Base-by-base conservation (phyloP, 345 rosid species). In the Populus davidiana region DNA sequence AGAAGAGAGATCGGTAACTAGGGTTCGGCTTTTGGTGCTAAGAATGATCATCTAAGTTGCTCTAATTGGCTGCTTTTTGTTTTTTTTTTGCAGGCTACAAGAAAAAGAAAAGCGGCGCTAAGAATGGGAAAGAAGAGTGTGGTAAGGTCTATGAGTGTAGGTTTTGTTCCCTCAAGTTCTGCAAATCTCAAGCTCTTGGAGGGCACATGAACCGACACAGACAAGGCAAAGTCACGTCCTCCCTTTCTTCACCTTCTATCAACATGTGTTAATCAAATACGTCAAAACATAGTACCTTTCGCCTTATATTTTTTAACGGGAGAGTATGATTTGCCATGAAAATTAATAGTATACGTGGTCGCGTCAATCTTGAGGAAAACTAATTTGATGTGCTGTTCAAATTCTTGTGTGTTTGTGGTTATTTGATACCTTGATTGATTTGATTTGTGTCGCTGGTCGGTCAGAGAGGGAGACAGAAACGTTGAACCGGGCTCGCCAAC, bases 181-280 rank as follows among this genome's bases (percentile, higher is more conserved):
- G 97, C 91, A 96, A 96, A 88, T 96, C 99, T 77, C 99, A 96
- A 94, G 99, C 99, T 74, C 99, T 96, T 12, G 99, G 99, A 43
- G 99, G 98, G 69, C 99, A 96, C 91, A 96, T 96, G 99, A 96
- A 96, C 86, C 97, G 99, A 84, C 99, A 96, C 86, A 91, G 99
- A 81, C 98, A 96, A 96, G 98, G 99, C 81, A 88, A 59, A 86
- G 80, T 63, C 63, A 8, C 36, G 64, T 70, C 66, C 2, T 9
- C 39, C 69, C 56, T 77, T 76, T 38, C 25, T 36, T 21, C 43
- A 6, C 63, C 35, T 67, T 14, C 49, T 50, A n/a, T 54, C 50
- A 25, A 39, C 73, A 21, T 35, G 13, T 50, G 8, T 70, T 69
- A 25, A 20, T 35, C 69, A 65, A 17, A 65, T 4, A 65, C 41